Evolutionary conservation across 148 eudicot genomes (phyloP).

Genomic region (Nepenthes gracilis): DNA sequence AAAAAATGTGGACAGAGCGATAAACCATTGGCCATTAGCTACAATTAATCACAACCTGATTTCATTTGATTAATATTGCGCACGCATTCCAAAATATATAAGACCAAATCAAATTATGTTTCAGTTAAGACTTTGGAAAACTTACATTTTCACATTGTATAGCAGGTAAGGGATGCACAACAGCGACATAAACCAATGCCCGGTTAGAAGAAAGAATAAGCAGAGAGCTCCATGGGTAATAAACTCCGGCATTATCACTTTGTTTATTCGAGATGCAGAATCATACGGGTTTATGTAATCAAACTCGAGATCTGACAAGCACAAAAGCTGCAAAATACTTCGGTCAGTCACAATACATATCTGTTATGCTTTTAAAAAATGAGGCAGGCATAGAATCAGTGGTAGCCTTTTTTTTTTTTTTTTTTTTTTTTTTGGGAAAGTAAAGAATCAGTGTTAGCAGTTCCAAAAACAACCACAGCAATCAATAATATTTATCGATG

Average conservation of each 20-base stretch:
- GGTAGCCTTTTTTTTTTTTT: not conserved
- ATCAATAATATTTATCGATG: too few relatives aligned
- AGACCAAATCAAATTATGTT: too few relatives aligned
- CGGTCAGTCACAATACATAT: conserved; percentile 8
- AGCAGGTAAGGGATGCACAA: conserved; percentile 66
- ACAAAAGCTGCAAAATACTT: conserved; percentile 64
- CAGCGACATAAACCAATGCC: conserved; percentile 91
- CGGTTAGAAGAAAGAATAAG: conserved; percentile 61
- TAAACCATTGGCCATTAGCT: too few relatives aligned
- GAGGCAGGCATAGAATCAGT: not conserved
- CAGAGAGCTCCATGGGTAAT: conserved; percentile 62
- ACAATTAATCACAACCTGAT: too few relatives aligned
- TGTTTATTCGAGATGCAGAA: conserved; percentile 77
- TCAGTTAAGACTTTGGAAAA: conserved; percentile 1
- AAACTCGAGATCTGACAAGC: conserved; percentile 94
- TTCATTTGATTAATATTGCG: too few relatives aligned
- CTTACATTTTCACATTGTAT: conserved; percentile 87
- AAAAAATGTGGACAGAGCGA: too few relatives aligned
- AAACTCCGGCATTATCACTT: conserved; percentile 65
- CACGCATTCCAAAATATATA: too few relatives aligned
- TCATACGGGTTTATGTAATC: conserved; percentile 97
- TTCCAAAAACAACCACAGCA: too few relatives aligned
- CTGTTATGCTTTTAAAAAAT: not conserved
- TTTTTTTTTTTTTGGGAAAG: too few relatives aligned
- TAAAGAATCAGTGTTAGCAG: too few relatives aligned